These are phyloP conservation scores for Ormosia semicastrata DNA, from an alignment of 306 rosid species.

Conservation along the genomic window DNA sequence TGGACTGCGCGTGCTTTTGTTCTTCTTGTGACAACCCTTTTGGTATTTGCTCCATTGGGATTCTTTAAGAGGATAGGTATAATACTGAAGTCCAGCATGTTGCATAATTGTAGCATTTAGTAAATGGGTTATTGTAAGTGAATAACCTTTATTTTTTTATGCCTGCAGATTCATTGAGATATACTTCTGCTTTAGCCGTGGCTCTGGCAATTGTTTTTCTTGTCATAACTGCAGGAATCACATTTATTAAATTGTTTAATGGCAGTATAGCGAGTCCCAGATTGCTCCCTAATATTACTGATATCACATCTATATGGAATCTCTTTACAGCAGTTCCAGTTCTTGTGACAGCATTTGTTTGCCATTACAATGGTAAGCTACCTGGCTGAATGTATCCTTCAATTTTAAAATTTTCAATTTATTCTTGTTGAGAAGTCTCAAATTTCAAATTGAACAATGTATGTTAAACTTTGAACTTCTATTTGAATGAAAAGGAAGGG, in stretches of 20 bases:
- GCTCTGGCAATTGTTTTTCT: conserved; percentile 65
- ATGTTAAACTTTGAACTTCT: neutral
- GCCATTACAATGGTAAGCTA: conserved; percentile 63
- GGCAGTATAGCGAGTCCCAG: conserved; percentile 58
- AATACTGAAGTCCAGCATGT: neutral
- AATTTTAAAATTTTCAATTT: neutral
- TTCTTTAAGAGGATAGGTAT: conserved; percentile 62
- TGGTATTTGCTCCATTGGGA: conserved; percentile 61
- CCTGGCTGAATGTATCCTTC: conserved; percentile 15
- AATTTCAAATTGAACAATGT: neutral
- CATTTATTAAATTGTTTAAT: conserved; percentile 43
- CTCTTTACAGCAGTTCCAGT: conserved; percentile 72
- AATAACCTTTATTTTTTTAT: conserved; percentile 9
- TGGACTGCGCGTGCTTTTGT: conserved; percentile 60
- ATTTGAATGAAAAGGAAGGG: neutral
- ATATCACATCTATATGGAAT: conserved; percentile 54
- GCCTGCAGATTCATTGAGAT: conserved; percentile 64
- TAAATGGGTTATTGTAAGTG: neutral
- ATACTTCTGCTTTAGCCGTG: conserved; percentile 64
- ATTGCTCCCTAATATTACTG: conserved; percentile 52
- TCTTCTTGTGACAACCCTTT: conserved; percentile 50
- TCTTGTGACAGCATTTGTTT: conserved; percentile 73
- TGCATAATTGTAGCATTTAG: neutral
- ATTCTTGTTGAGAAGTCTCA: neutral
- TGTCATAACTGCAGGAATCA: conserved; percentile 66